phyloP scores from a whole-genome alignment of 345 rosid genomes.

The Syzygium aromaticum region DNA sequence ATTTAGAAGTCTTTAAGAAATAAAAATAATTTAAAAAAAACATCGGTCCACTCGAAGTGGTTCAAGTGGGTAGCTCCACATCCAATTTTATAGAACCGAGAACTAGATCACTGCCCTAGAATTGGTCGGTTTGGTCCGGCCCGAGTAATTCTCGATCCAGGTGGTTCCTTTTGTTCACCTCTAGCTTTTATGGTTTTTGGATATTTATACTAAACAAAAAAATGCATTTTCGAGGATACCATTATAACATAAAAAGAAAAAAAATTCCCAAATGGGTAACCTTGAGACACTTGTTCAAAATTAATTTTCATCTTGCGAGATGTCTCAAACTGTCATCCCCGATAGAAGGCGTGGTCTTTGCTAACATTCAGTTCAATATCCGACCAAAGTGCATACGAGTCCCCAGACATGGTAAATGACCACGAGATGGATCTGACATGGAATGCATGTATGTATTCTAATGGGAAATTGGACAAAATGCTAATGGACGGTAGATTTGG shows the following conservation, averaged over 20 bases:
- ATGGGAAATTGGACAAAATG: not conserved
- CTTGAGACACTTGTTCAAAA: not conserved
- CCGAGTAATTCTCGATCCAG: no score
- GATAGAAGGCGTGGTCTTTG: rapidly evolving
- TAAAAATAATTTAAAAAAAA: no score
- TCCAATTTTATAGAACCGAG: no score
- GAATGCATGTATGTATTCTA: rapidly evolving
- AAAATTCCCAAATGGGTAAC: not conserved
- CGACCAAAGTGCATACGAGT: not conserved
- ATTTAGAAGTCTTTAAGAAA: no score
- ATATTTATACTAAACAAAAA: not conserved
- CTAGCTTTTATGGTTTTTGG: no score
- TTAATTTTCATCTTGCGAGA: not conserved
- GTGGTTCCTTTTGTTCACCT: no score
- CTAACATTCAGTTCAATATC: not conserved
- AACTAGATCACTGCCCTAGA: no score
- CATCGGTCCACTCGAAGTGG: no score
- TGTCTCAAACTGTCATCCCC: not conserved
- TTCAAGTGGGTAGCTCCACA: no score
- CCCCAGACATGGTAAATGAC: not conserved
- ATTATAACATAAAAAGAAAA: not conserved
- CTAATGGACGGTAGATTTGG: not conserved
- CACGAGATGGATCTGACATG: not conserved
- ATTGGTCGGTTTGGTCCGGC: no score
- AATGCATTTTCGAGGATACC: not conserved